Evolutionary conservation across 2,329 filamentous ascomycete genomes (phyloP).

Genomic region (Exophiala spinifera): DNA sequence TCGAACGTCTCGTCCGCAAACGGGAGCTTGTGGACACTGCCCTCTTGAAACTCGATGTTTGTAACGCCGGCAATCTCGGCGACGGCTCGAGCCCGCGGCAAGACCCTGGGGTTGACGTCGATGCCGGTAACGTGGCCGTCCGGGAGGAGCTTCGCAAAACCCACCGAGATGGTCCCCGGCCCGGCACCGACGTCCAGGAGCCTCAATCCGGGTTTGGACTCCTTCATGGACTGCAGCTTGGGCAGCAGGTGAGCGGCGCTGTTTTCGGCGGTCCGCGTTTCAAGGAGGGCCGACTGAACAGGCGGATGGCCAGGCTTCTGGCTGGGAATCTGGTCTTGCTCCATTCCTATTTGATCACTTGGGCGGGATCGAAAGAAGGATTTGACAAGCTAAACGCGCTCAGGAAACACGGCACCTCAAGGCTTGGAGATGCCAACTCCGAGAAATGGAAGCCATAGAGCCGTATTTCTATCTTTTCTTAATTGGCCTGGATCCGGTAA

Average conservation of each 20-base stretch:
- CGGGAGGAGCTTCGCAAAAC: constrained; percentile 43
- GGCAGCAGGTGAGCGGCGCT: constrained; percentile 39
- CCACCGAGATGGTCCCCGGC: constrained; percentile 49
- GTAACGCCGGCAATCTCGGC: constrained; percentile 31
- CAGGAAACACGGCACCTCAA: no score
- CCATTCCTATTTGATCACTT: no score
- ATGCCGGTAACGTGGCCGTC: constrained; percentile 42
- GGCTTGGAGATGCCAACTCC: no score
- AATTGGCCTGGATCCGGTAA: no score
- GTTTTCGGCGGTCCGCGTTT: constrained; percentile 33
- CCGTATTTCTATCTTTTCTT: no score
- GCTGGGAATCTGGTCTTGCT: no score
- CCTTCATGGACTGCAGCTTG: constrained; percentile 29
- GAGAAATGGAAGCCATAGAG: no score
- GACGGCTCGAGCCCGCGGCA: constrained; percentile 33
- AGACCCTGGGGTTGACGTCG: constrained; percentile 37
- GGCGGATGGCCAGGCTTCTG: no score
- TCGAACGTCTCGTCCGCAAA: constrained; percentile 45
- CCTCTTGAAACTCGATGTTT: constrained; percentile 35
- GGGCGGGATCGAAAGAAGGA: no score
- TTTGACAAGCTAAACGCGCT: no score
- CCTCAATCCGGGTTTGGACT: constrained; percentile 35
- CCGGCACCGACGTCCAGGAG: constrained; percentile 50
- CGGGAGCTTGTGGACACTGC: constrained; percentile 39
- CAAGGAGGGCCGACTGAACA: constrained; percentile 1